These are phyloP conservation scores for Nicotiana tabacum DNA, from an alignment of 257 asterid genomes.

Conservation along the genomic window DNA sequence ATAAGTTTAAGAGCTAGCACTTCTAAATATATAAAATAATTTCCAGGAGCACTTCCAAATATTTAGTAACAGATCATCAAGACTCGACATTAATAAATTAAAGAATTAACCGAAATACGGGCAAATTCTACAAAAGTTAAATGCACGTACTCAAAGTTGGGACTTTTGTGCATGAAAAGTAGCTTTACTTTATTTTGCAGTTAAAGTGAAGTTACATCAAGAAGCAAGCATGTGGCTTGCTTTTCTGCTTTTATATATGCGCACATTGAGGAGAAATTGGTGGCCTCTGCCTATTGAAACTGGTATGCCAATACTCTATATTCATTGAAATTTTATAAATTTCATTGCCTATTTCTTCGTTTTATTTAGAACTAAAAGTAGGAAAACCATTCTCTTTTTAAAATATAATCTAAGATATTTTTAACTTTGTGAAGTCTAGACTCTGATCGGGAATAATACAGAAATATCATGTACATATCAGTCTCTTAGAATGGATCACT, in stretches of 20 bases:
- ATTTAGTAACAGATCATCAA: no score
- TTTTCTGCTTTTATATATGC: neutral
- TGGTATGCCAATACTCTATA: neutral
- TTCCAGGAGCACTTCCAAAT: no score
- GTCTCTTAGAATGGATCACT: neutral
- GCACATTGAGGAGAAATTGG: neutral
- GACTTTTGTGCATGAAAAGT: neutral
- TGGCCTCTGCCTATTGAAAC: neutral
- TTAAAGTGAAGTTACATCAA: neutral
- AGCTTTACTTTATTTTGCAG: neutral
- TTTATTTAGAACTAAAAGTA: neutral
- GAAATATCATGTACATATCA: neutral
- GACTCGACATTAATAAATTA: no score
- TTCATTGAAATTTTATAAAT: no score
- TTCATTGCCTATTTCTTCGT: no score
- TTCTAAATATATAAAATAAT: no score
- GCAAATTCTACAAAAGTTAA: neutral
- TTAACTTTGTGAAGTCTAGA: neutral
- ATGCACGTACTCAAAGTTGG: neutral
- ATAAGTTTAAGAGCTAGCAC: no score
- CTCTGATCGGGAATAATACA: neutral
- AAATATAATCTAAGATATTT: no score
- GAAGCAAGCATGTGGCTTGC: conserved; percentile 3
- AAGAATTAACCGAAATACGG: no score
- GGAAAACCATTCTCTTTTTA: no score